Evolutionary conservation across 2,329 filamentous ascomycete genomes (phyloP), one percentile per base, ranked within the genome.

Genomic region (Alternaria tenuissima): DNA sequence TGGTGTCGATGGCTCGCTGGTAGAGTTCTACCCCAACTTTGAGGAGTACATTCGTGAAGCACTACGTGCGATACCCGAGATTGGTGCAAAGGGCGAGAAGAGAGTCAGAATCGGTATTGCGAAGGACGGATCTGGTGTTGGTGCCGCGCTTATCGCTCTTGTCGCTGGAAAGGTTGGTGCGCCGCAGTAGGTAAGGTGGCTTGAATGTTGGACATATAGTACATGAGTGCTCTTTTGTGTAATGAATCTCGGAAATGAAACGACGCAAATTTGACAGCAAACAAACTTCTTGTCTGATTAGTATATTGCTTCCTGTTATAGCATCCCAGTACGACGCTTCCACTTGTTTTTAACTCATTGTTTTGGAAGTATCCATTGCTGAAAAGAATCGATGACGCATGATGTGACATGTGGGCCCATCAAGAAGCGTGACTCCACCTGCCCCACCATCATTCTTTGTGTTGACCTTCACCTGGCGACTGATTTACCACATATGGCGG

Each of bases 11-110:
- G 95, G 95, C 66, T 94, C 90, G 75, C 83, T 99, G 54, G 93
- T 98, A 3, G 95, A 98, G 80, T 95, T 96, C 81, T 98, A 98
- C 79, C 95, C 95, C 8, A 89, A 89, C 74, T 99, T 97, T 81
- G 89, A 95, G 66, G 89, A 91, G 57, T 91, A 95, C 83, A 91
- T 98, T 64, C 87, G 94, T 63, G 91, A 96, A 75, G 92, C 92
- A 7, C 84, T 98, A 60, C 83, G 88, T 51, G 88, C 87, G 57
- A 88, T 97, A 54, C 86, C 92, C 16, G 88, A 90, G 62, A 91
- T 98, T 70, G 94, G 94, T 5, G 81, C 84, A 46, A 83, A 86
- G 58, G 93, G 94, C 11, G 93, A 96, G 66, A 90, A 91, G 81
- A 91, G 89, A 80, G 91, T 99, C 66, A 87, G 93, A 58, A 97